phyloP scores from a whole-genome alignment of 768 basidiomycete genomes.

The Roridomyces roridus region DNA sequence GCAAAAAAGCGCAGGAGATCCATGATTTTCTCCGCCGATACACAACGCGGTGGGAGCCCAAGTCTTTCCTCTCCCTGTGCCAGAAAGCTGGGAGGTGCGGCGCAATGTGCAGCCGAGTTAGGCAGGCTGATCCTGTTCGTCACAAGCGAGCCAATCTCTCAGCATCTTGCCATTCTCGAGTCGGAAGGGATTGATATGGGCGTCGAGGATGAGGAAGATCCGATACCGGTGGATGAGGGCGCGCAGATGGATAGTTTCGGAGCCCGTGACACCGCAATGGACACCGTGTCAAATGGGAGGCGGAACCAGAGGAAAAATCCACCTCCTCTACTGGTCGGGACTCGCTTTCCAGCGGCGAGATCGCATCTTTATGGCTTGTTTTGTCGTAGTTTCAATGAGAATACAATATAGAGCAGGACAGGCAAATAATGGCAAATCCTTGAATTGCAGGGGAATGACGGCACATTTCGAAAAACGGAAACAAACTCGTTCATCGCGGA shows the following conservation, averaged over 20 bases:
- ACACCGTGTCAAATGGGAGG: neutral
- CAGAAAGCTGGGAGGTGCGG: slow-evolving; percentile 11
- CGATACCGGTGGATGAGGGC: neutral
- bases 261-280: slow-evolving; percentile 1
- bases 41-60: neutral
- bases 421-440: too few relatives aligned
- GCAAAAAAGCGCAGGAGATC: neutral
- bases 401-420: too few relatives aligned
- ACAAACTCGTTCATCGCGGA: too few relatives aligned
- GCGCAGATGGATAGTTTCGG: slow-evolving; percentile 19
- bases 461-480: too few relatives aligned
- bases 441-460: too few relatives aligned
- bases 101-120: neutral
- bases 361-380: neutral
- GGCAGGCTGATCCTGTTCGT: slow-evolving; percentile 8
- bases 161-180: slow-evolving; percentile 7
- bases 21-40: neutral
- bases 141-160: neutral
- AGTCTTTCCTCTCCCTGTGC: neutral
- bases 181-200: neutral
- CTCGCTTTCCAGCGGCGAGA: neutral
- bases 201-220: neutral
- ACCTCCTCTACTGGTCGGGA: neutral
- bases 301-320: neutral
- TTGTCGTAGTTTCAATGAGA: too few relatives aligned